Base-by-base conservation (phyloP, 108 stramenopile species). In the Nitzschia sp. region DNA sequence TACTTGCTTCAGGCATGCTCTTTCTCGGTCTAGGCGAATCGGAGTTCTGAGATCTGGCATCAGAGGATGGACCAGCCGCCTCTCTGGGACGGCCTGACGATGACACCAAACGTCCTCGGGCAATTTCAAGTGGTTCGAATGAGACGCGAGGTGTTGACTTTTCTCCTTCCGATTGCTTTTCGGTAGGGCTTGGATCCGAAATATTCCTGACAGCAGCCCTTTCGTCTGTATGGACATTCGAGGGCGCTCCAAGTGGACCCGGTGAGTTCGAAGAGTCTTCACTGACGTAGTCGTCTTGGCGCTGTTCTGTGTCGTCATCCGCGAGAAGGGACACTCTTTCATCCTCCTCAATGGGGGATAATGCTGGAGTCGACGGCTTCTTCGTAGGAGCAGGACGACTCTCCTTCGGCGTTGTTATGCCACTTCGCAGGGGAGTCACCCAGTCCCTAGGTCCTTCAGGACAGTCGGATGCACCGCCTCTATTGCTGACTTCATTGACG, bases 141-240 rank as follows among this genome's bases (percentile, higher is more conserved):
- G 60, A 61, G 23, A 61, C 60, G 28, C 60, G 36, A 19, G 60
- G 60, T 25, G 60, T 61, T 5, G 60, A 44, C 19, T 50, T 22
- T 41, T 41, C 38, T 41, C 38, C 38, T 41, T 41, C 38, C 9
- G 38, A 41, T 41, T 13, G 6, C 9, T 6, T 41, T 41, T 13
- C 38, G 6, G 9, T 13, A 6, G 6, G 38, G 13, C 38, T 41
- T 9, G 9, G 38, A 6, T 13, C 38, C 38, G 38, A 41, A 41
- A 13, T 13, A 13, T 13, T 41, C 13, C 13, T 13, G 9, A 41
- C 38, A 9, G 6, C 9, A 6, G 6, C 9, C 38, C 13, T 41
- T 9, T 6, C 6, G 13, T 13, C 9, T 41, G 38, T 41, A 9
- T 13, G 38, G 38, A 13, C 38, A 41, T 41, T 13, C 38, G 13